A percentile compares a stretch with the other conserved stretches of the same genome.
These are phyloP conservation scores for Inga laurina DNA, from an alignment of 306 rosid genomes.

Conservation along the genomic window DNA sequence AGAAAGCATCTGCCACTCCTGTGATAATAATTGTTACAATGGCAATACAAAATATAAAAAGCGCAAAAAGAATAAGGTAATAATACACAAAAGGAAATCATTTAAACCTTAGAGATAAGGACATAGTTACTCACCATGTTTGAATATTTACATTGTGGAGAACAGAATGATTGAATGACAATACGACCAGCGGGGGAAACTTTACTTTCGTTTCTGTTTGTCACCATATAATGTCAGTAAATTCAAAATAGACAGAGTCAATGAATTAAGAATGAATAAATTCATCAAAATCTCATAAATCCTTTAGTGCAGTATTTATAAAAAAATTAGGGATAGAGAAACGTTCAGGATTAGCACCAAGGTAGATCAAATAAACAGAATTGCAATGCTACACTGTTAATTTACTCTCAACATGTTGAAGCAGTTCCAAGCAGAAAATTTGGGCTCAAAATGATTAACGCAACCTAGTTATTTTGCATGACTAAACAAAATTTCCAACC, in stretches of 20 bases:
- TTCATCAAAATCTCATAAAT: neutral
- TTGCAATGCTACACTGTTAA: constrained; percentile 8
- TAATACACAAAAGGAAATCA: constrained; percentile 24
- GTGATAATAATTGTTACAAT: constrained; percentile 20
- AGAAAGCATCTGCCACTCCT: constrained; percentile 95
- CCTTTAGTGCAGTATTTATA: constrained; percentile 1
- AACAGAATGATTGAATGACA: constrained; percentile 89
- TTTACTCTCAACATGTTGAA: neutral
- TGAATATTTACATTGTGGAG: constrained; percentile 80
- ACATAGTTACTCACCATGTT: constrained; percentile 54
- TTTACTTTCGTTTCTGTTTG: constrained; percentile 50
- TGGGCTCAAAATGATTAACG: constrained; percentile 11
- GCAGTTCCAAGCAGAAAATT: neutral
- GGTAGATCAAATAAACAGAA: constrained; percentile 11
- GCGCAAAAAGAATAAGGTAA: neutral
- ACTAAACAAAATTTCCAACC: neutral
- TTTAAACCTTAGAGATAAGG: neutral
- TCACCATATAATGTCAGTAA: constrained; percentile 27
- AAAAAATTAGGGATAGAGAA: neutral
- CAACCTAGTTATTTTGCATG: neutral
- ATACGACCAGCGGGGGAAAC: constrained; percentile 62
- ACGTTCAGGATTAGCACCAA: neutral
- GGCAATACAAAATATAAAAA: constrained; percentile 12
- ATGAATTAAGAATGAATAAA: neutral
- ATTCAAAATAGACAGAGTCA: constrained; percentile 6